phyloP scores from a whole-genome alignment of 306 rosid species.

The Boehmeria nivea region DNA sequence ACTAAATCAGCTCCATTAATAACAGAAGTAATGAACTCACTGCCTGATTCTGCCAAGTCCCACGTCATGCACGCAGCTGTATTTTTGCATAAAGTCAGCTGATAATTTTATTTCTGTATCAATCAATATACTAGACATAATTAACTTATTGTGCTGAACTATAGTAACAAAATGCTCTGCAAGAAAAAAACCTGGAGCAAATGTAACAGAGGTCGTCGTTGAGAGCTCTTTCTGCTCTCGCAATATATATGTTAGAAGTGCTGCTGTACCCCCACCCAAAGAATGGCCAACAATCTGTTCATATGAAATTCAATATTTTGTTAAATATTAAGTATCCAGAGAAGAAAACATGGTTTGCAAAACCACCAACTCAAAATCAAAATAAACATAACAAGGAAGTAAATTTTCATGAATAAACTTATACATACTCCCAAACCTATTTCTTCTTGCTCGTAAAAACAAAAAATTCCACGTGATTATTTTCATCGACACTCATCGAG shows the following conservation, averaged over 20 bases:
- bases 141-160: background rate
- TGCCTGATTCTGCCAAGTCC: slow-evolving; percentile 93
- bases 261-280: slow-evolving; percentile 98
- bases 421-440: background rate
- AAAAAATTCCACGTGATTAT: no score
- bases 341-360: no score
- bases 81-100: slow-evolving; percentile 26
- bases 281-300: slow-evolving; percentile 90
- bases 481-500: no score
- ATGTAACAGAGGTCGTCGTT: slow-evolving; percentile 63
- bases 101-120: background rate
- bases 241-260: slow-evolving; percentile 79
- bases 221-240: slow-evolving; percentile 84
- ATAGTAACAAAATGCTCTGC: slow-evolving; percentile 5
- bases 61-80: slow-evolving; percentile 99
- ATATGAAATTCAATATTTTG: slow-evolving; percentile 7
- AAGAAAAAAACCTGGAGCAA: slow-evolving; percentile 79
- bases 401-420: background rate
- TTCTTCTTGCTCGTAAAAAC: no score
- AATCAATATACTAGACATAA: background rate
- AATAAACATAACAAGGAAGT: slow-evolving; percentile 9
- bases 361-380: no score
- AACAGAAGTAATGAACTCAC: slow-evolving; percentile 65
- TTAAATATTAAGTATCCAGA: background rate
- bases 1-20: slow-evolving; percentile 94